These are phyloP conservation scores for Mikania micrantha DNA, from an alignment of 129 eudicot species.

Conservation along the genomic window DNA sequence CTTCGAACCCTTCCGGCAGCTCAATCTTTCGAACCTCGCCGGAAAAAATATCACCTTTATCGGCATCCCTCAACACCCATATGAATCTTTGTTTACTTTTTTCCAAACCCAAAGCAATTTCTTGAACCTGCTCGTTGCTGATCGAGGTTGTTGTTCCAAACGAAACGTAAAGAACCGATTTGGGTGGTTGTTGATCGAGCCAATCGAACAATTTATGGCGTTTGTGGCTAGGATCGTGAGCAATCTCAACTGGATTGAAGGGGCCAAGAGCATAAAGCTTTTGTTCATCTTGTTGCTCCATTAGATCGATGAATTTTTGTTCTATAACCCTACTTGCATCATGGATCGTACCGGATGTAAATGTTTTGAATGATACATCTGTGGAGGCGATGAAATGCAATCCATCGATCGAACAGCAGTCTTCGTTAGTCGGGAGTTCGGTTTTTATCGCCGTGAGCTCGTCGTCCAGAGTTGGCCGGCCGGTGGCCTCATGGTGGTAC, in stretches of 20 bases:
- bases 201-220: conserved; percentile 31
- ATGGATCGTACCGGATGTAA: conserved; percentile 24
- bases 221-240: background rate
- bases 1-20: conserved; percentile 31
- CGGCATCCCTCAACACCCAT: conserved; percentile 55
- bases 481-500: conserved; percentile 8
- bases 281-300: conserved; percentile 11
- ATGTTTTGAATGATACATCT: background rate
- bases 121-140: conserved; percentile 39
- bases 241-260: conserved; percentile 25
- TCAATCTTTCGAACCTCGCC: conserved; percentile 16
- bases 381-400: conserved; percentile 10
- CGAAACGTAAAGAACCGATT: conserved; percentile 39
- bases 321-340: conserved; percentile 35
- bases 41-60: conserved; percentile 31
- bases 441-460: conserved; percentile 6
- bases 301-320: conserved; percentile 24
- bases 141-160: conserved; percentile 50
- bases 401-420: conserved; percentile 11
- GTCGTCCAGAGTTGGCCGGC: conserved; percentile 9
- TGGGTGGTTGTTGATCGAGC: conserved; percentile 36
- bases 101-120: conserved; percentile 48
- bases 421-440: conserved; percentile 20
- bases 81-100: conserved; percentile 36
- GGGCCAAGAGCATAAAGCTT: conserved; percentile 51